Conservation (phyloP, 805 yeast species). For the Hanseniaspora lachancei region DNA sequence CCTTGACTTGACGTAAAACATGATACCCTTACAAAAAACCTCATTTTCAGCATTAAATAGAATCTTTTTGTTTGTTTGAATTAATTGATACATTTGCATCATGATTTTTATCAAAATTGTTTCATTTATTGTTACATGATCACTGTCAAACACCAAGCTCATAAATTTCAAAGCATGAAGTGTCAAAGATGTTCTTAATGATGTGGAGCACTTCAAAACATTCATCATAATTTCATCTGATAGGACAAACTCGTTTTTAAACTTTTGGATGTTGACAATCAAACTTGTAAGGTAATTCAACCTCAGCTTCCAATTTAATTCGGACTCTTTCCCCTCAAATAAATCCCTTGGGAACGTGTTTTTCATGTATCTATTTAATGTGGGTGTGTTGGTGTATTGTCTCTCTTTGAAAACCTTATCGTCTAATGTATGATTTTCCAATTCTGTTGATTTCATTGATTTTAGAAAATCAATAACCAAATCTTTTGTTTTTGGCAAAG, state of each 20-base stretch:
- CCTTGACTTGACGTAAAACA: not conserved
- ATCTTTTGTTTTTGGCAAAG: too few relatives aligned
- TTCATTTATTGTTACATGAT: slow-evolving; percentile 29
- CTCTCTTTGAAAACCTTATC: not conserved
- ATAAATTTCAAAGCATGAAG: slow-evolving; percentile 34
- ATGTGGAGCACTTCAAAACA: slow-evolving; percentile 55
- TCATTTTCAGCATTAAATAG: not conserved
- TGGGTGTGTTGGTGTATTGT: not conserved
- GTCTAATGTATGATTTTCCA: not conserved
- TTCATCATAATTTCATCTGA: slow-evolving; percentile 36
- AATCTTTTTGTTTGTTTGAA: slow-evolving; percentile 5
- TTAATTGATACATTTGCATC: not conserved
- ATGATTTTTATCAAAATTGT: slow-evolving; percentile 23
- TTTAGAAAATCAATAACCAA: not conserved
- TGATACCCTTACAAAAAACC: not conserved
- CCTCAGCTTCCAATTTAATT: slow-evolving; percentile 68
- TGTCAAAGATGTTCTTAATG: slow-evolving; percentile 75
- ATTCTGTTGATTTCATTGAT: not conserved
- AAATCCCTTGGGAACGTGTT: slow-evolving; percentile 30
- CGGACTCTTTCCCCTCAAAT: slow-evolving; percentile 62
- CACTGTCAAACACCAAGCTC: slow-evolving; percentile 34
- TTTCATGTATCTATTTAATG: not conserved
- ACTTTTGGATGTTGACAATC: slow-evolving; percentile 13
- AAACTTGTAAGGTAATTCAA: slow-evolving; percentile 48
- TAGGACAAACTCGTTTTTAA: slow-evolving; percentile 27